A percentile compares a stretch with the other conserved stretches of the same genome.
phyloP scores from a whole-genome alignment of 1,139 yeast species.

The Blastobotrys aristatus region DNA sequence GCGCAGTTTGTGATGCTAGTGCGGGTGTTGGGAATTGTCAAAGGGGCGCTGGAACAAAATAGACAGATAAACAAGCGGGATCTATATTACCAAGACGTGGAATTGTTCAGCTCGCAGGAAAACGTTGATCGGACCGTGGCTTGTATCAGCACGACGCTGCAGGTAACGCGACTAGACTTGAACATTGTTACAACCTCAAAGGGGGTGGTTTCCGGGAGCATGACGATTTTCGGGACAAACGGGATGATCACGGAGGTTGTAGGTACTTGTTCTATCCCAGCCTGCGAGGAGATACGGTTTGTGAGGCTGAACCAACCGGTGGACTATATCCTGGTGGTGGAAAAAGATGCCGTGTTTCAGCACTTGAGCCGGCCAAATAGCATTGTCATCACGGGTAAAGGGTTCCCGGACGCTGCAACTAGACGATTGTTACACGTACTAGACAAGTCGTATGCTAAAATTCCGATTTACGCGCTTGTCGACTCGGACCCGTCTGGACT shows the following conservation, averaged over 20 bases:
- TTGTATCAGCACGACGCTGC: constrained; percentile 26
- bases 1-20: background rate
- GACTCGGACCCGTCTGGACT: constrained; percentile 71
- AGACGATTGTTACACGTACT: constrained; percentile 53
- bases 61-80: constrained; percentile 50
- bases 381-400: constrained; percentile 46
- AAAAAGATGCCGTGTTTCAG: constrained; percentile 49
- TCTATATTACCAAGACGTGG: constrained; percentile 59
- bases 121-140: constrained; percentile 43
- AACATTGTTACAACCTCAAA: constrained; percentile 57
- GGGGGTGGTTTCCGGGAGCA: constrained; percentile 50
- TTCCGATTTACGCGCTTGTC: constrained; percentile 46
- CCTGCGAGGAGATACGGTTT: constrained; percentile 19
- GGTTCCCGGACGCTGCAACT: constrained; percentile 67
- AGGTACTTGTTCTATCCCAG: constrained; percentile 20
- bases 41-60: background rate
- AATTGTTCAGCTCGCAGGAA: constrained; percentile 46
- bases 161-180: constrained; percentile 33
- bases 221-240: constrained; percentile 24
- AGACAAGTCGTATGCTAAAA: constrained; percentile 43
- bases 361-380: constrained; percentile 17
- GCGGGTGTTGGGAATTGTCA: background rate
- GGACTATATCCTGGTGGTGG: constrained; percentile 48
- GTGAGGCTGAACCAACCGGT: constrained; percentile 19
- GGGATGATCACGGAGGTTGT: constrained; percentile 19